A percentile compares a stretch with the other conserved stretches of the same genome.
These are phyloP conservation scores for Saxophila tyrrhenica DNA, from an alignment of 495 filamentous ascomycete species.

Conservation along the genomic window DNA sequence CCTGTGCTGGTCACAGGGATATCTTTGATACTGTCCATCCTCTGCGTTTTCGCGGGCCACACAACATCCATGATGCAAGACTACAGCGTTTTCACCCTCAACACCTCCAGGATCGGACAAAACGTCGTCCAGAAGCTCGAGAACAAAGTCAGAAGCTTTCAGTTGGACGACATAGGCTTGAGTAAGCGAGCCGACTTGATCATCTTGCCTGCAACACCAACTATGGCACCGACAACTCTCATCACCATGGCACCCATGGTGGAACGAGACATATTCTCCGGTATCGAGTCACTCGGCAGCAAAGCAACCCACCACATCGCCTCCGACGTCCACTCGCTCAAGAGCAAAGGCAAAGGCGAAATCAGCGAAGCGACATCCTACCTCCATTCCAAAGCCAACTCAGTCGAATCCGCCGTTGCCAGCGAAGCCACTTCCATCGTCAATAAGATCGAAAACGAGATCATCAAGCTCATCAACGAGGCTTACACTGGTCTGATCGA, in stretches of 20 bases:
- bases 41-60: conserved; percentile 60
- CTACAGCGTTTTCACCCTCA: conserved; percentile 54
- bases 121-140: conserved; percentile 31
- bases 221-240: conserved; percentile 12
- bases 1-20: conserved; percentile 5
- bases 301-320: neutral
- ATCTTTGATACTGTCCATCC: conserved; percentile 54
- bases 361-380: conserved; percentile 4
- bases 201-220: neutral
- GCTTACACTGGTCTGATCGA: conserved; percentile 36
- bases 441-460: neutral
- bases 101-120: conserved; percentile 50
- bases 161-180: conserved; percentile 3
- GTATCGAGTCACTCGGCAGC: neutral
- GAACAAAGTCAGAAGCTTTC: conserved; percentile 5
- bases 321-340: conserved; percentile 2
- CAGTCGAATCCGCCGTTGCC: conserved; percentile 7
- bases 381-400: conserved; percentile 4
- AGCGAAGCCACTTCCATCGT: conserved; percentile 1
- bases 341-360: conserved; percentile 8
- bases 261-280: neutral
- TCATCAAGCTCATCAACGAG: conserved; percentile 30
- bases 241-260: conserved; percentile 8
- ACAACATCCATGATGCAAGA: conserved; percentile 48
- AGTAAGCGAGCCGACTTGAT: neutral